Evolutionary conservation across 805 yeast genomes (phyloP), one percentile per base, ranked within the genome.

Genomic region (Alloascoidea africana): DNA sequence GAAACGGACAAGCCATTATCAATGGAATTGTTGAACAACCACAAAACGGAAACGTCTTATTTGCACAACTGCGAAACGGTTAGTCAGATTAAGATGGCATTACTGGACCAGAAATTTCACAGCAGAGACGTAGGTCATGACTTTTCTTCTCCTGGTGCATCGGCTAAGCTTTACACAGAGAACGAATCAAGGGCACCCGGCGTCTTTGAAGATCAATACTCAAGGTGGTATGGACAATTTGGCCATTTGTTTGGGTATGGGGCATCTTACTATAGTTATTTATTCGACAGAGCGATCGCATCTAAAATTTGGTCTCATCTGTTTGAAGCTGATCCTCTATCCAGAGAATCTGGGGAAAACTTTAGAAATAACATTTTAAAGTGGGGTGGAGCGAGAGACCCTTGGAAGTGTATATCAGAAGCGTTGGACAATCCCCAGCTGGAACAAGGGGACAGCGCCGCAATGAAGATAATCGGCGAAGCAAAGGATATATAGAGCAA

Each of bases 181-280:
- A 51, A 84, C 17, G 95, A 84, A 51, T 23, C 30, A 23, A 48
- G 55, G 3, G 55, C 69, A 17, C 51, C 77, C 38, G 60, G 69
- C 32, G 71, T 85, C 2, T 75, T 82, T 49, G 72, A 79, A 2
- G 89, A 83, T 46, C 57, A 64, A 14, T 38, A 38, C 16, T 76
- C 94, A 1, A 77, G 76, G 17, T 87, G 96, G 95, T 93, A 84
- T 40, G 96, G 94, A 1, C 84, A 78, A 51, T 87, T 91, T 57
- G 94, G 96, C 1, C 98, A 91, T 52, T 59, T 91, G 32, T 82
- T 80, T 46, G 85, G 95, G 0, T 91, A 91, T 51, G 97, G 97
- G 1, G 83, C 96, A 0, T 82, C 87, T 1, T 91, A 91, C 52
- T 91, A 91, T 58, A 81, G 95, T 18, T 91, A 91, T 53, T 56